Evolutionary conservation across 1,284 basidiomycete genomes (phyloP).

Genomic region (Sutorius eximius): DNA sequence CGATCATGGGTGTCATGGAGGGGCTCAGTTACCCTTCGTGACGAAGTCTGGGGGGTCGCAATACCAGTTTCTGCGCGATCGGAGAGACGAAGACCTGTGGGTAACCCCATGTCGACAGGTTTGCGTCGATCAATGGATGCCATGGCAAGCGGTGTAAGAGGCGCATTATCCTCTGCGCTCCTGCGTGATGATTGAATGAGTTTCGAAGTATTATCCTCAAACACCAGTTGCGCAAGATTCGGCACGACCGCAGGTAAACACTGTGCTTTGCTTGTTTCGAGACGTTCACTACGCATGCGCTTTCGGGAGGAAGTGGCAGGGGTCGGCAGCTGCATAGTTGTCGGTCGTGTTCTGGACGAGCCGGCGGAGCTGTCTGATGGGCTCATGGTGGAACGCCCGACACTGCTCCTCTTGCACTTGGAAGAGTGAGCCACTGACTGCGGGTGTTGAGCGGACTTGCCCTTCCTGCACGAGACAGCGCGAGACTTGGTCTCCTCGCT

Average conservation of each 20-base stretch:
- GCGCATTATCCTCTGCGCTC: background rate
- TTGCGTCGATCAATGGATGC: conserved; percentile 6
- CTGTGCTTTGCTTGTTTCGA: background rate
- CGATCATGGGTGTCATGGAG: background rate
- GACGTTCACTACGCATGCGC: conserved; percentile 1
- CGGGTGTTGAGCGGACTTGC: background rate
- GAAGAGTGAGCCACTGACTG: conserved; percentile 7
- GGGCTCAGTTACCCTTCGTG: conserved; percentile 2
- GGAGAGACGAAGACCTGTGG: background rate
- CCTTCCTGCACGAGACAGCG: conserved; percentile 3
- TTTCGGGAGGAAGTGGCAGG: conserved; percentile 25
- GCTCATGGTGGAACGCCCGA: background rate
- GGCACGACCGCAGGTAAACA: too few relatives aligned
- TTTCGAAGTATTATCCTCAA: background rate
- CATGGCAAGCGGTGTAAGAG: conserved; percentile 8
- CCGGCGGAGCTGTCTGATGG: background rate
- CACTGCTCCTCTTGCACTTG: conserved; percentile 23
- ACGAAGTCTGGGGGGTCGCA: conserved; percentile 20
- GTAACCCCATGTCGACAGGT: background rate
- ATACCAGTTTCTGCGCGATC: conserved; percentile 1
- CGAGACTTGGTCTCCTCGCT: conserved; percentile 9
- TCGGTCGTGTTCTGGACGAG: conserved; percentile 6
- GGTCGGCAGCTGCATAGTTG: conserved; percentile 25
- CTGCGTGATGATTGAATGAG: background rate
- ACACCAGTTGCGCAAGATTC: too few relatives aligned